A percentile compares a stretch with the other conserved stretches of the same genome.
phyloP scores from a whole-genome alignment of 768 basidiomycete species.

The Leucogyrophana mollusca region DNA sequence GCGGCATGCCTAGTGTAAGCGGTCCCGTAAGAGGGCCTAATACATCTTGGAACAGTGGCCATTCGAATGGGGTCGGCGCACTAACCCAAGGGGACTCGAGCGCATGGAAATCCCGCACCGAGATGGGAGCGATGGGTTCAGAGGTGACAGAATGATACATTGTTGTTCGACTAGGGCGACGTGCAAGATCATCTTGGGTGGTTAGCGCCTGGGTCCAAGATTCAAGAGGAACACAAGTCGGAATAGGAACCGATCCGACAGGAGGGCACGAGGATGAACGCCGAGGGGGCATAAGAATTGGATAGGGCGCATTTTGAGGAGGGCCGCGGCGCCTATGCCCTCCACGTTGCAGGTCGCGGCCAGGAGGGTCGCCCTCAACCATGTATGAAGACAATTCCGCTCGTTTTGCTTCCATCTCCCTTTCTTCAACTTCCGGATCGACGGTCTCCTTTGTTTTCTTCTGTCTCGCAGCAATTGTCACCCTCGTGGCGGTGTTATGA shows the following conservation, averaged over 20 bases:
- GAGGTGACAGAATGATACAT: conserved; percentile 33
- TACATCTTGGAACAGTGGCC: conserved; percentile 7
- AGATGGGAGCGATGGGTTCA: conserved; percentile 8
- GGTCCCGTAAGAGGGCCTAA: conserved; percentile 3
- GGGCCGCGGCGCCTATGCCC: conserved; percentile 5
- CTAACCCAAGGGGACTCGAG: background rate
- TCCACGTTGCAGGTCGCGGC: background rate
- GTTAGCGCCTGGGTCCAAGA: conserved; percentile 19
- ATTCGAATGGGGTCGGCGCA: conserved; percentile 6
- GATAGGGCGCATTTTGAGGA: conserved; percentile 17
- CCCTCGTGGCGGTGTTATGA: conserved; percentile 4
- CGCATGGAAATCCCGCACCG: background rate
- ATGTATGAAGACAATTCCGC: background rate
- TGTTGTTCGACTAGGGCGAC: conserved; percentile 28
- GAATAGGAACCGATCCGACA: conserved; percentile 30
- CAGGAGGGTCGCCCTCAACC: background rate
- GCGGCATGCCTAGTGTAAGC: background rate
- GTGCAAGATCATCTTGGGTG: conserved; percentile 32
- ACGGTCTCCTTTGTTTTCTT: conserved; percentile 15
- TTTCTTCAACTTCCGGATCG: conserved; percentile 2
- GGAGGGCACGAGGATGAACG: conserved; percentile 45
- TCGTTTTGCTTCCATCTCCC: conserved; percentile 10
- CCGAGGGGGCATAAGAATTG: conserved; percentile 19
- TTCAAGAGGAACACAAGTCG: conserved; percentile 8
- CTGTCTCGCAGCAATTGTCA: conserved; percentile 7